Evolutionary conservation across 257 asterid species (phyloP), one percentile per base, ranked within the genome.

Genomic region (Jaltomata sinuosa): DNA sequence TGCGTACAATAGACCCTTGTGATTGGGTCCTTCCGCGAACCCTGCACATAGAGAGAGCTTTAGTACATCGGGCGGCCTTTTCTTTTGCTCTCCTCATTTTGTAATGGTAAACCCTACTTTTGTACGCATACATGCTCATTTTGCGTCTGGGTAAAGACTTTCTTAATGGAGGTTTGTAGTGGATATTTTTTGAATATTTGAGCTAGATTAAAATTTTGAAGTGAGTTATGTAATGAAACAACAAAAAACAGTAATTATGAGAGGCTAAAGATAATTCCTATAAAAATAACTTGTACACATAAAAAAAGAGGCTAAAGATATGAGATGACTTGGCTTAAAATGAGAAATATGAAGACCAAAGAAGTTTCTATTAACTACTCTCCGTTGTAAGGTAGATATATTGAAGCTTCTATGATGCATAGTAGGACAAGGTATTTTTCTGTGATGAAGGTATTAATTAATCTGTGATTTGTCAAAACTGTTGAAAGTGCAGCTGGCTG

Each of bases 401-500:
- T 45, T 76, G 81, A 76, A 25, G 8, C 81, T 15, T 76, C 38
- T 27, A 15, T 25, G 34, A 76, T 47, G 10, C 16, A 15, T 47
- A 1, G 40, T 47, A 14, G 27, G 61, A 25, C 34, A 45, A 15
- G 0, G 3, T 27, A 22, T 25, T 45, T 45, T 14, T 45, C 15
- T 45, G 11, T 74, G 38, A 25, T 25, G n/a, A 76, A 76, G 6
- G 21, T 76, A 52, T 27, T 76, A 27, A 49, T 16, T 15, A 27
- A 27, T 47, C 16, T 4, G 14, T 77, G 15, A 27, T 47, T 49
- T 77, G 25, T 77, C 42, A 8, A 76, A 76, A 27, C 61, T 47
- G 27, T 27, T 77, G 62, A 67, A 32, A 42, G 2, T 82, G 84
- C 93, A 97, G 99, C 87, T 97, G 94, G 99, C 99, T 57, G 99